Conservation (phyloP, 129 eudicot genomes). For the Chrysanthemum makinoi region DNA sequence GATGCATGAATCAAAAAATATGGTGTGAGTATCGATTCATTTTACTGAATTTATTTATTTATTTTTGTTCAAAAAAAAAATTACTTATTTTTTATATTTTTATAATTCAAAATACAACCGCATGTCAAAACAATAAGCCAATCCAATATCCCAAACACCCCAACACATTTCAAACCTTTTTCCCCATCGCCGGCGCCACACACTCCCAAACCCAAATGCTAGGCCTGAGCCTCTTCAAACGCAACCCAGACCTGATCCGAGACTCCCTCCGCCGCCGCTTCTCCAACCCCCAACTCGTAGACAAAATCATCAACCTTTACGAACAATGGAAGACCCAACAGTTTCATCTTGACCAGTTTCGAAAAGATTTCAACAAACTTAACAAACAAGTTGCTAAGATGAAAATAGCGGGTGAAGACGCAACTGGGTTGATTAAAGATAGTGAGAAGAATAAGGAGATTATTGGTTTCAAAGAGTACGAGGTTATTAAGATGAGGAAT, state of each 20-base stretch:
- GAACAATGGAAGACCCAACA: slow-evolving; percentile 63
- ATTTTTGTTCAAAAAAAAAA: no score
- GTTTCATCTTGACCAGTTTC: slow-evolving; percentile 64
- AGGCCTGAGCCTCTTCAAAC: slow-evolving; percentile 61
- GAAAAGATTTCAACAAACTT: slow-evolving; percentile 57
- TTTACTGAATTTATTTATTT: no score
- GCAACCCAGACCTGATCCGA: slow-evolving; percentile 63
- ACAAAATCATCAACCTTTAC: slow-evolving; percentile 63
- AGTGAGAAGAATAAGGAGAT: slow-evolving; percentile 47
- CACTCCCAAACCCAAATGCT: slow-evolving; percentile 25
- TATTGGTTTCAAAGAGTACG: slow-evolving; percentile 47
- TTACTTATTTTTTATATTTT: no score
- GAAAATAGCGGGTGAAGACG: slow-evolving; percentile 67
- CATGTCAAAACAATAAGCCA: no score
- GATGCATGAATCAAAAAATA: no score
- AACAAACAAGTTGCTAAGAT: slow-evolving; percentile 72
- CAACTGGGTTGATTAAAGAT: slow-evolving; percentile 37
- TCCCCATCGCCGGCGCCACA: no score
- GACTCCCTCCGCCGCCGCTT: slow-evolving; percentile 86
- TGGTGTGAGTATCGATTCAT: no score
- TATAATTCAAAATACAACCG: no score
- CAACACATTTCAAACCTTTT: no score
- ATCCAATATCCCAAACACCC: no score
- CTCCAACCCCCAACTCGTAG: slow-evolving; percentile 54
- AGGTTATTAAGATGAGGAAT: slow-evolving; percentile 48